Conservation (phyloP, 2,329 filamentous ascomycete species). For the Penicillium sp. region DNA sequence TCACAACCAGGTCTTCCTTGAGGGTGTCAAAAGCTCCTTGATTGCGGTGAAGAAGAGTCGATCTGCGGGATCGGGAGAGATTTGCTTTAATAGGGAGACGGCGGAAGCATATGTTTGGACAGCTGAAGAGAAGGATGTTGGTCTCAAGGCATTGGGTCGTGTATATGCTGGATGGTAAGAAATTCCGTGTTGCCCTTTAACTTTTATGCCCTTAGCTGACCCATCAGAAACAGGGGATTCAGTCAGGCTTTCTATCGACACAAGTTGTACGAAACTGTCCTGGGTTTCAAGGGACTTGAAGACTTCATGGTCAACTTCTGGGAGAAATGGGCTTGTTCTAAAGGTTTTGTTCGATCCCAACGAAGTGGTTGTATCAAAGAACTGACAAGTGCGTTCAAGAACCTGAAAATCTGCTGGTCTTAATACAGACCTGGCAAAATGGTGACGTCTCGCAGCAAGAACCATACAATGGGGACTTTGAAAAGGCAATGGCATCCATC, state of each 20-base stretch:
- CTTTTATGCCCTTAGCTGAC: neutral
- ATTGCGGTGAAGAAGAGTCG: conserved; percentile 55
- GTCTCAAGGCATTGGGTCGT: conserved; percentile 68
- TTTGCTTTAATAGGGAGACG: conserved; percentile 40
- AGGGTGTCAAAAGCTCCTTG: conserved; percentile 61
- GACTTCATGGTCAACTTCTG: conserved; percentile 74
- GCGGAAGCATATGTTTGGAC: conserved; percentile 51
- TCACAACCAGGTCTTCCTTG: conserved; percentile 67
- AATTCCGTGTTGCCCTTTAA: neutral
- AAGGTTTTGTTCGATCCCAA: conserved; percentile 44
- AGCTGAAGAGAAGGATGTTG: conserved; percentile 52
- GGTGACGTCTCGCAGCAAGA: conserved; percentile 67
- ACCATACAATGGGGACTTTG: conserved; percentile 66
- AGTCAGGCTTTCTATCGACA: conserved; percentile 75
- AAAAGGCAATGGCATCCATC: conserved; percentile 64
- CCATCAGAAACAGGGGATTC: conserved; percentile 57
- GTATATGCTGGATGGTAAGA: conserved; percentile 69
- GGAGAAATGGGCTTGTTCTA: conserved; percentile 70
- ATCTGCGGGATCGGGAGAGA: conserved; percentile 52
- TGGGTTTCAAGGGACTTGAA: conserved; percentile 67
- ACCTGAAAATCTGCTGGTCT: conserved; percentile 70
- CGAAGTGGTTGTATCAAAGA: neutral
- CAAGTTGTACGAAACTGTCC: conserved; percentile 61
- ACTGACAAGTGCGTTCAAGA: conserved; percentile 42
- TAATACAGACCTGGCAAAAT: conserved; percentile 76